Base-by-base conservation (phyloP, 1,284 basidiomycete species). In the Melampsora larici-populina region DNA sequence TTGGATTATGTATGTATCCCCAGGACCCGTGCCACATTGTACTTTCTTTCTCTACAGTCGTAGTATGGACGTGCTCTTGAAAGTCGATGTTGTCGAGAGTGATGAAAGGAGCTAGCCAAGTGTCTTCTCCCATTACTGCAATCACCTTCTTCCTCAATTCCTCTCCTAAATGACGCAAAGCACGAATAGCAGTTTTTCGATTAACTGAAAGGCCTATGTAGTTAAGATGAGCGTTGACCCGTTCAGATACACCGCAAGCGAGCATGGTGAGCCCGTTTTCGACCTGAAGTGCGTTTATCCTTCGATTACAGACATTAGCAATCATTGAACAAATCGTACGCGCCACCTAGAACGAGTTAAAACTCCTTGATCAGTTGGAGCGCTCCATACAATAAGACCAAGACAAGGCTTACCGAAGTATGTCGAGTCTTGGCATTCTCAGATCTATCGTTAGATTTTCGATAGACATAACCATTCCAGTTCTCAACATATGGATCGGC, bases 1-100 rank as follows among this genome's bases (percentile, higher is more conserved):
- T 18, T 29, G 51, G n/a, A 18, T 51, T 18, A 69, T 69, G 67
- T 46, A 69, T 48, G 51, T 70, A 60, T 1, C 69, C 69, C 69
- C 68, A 70, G 9, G 68, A 58, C 0, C 51, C 68, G 31, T 58
- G 48, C n/a, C 51, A 70, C 49, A 70, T 55, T 2, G 26, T 58
- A 24, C 49, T 70, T 21, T 15, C 11, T 13, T 36, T 49, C 49
- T 33, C 51, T 26, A 70, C 29, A 2, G 48, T 33, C 68, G 51
- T 70, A 2, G 26, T 58, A 24, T 70, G 69, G 21, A 40, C 46
- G 26, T 26, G 40, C 46, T 70, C 29, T 43, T 70, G 69, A 21
- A 70, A 70, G 62, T 70, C 55, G 2, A 70, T 21, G 36, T 36
- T 36, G 36, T 36, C 36, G 9, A 36, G 36, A n/a, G n/a, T n/a